phyloP scores from a whole-genome alignment of 495 filamentous ascomycete genomes.

The Rostrohypoxylon terebratum region DNA sequence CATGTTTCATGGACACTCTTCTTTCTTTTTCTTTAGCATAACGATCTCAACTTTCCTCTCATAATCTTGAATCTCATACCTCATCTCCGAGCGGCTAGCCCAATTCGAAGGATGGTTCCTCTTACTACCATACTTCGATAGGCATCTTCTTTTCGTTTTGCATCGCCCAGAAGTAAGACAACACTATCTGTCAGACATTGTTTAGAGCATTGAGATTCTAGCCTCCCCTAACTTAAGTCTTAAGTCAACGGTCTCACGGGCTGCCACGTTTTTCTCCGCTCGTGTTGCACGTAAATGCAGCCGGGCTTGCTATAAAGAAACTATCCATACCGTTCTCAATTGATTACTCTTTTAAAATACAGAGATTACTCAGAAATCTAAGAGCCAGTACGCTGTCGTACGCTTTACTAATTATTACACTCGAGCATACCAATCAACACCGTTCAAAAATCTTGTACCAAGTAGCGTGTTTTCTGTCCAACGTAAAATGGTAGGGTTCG shows the following conservation, averaged over 20 bases:
- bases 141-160: background rate
- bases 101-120: background rate
- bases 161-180: background rate
- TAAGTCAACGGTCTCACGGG: background rate
- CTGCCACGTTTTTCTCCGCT: background rate
- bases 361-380: background rate
- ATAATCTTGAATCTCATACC: background rate
- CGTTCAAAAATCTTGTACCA: background rate
- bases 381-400: background rate
- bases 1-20: background rate
- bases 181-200: background rate
- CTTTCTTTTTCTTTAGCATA: background rate
- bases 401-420: too few species aligned
- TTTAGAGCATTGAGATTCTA: background rate
- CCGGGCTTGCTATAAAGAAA: background rate
- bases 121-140: background rate
- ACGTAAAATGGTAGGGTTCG: constrained; percentile 48
- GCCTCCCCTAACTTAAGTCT: background rate
- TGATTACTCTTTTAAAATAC: background rate
- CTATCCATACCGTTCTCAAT: background rate
- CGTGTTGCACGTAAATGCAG: background rate
- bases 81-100: background rate
- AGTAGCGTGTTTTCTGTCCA: background rate
- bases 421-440: background rate
- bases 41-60: background rate